These are phyloP conservation scores for Elongisporangium anandrum DNA, from an alignment of 352 stramenopile species.

Conservation along the genomic window DNA sequence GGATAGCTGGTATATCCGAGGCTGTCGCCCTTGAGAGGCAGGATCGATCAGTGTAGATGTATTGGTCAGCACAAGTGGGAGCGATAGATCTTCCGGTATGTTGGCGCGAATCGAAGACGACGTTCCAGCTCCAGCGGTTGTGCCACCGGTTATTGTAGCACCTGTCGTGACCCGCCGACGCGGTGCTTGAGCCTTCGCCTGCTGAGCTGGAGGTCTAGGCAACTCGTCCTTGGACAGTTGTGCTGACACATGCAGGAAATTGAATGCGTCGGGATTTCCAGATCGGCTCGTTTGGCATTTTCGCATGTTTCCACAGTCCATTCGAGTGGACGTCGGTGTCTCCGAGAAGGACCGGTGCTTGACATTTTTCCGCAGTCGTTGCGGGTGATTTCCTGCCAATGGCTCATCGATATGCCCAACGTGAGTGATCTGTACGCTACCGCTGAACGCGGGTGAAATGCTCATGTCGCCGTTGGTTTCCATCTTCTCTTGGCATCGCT, in stretches of 20 bases:
- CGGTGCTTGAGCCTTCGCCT: not conserved
- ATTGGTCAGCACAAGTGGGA: conserved; percentile 9
- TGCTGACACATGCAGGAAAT: not conserved
- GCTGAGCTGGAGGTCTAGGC: not conserved
- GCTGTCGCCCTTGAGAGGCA: conserved; percentile 5
- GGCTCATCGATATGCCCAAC: not conserved
- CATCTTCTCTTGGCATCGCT: conserved; percentile 28
- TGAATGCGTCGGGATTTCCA: not conserved
- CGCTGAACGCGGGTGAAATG: conserved; percentile 28
- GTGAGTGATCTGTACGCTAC: conserved; percentile 17
- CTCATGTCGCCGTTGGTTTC: conserved; percentile 30
- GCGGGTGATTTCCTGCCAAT: not conserved
- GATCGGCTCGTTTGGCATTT: not conserved
- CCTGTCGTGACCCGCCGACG: not conserved
- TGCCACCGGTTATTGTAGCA: not conserved
- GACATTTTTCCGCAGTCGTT: not conserved
- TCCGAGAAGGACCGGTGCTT: not conserved
- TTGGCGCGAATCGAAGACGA: not conserved
- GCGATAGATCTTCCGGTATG: not conserved
- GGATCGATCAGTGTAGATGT: not conserved
- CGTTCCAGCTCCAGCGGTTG: not conserved
- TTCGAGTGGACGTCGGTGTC: not conserved
- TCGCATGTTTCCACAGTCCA: not conserved
- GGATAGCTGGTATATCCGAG: conserved; percentile 32
- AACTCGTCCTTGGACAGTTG: not conserved